Conservation (phyloP, 345 rosid species). For the Adansonia digitata region DNA sequence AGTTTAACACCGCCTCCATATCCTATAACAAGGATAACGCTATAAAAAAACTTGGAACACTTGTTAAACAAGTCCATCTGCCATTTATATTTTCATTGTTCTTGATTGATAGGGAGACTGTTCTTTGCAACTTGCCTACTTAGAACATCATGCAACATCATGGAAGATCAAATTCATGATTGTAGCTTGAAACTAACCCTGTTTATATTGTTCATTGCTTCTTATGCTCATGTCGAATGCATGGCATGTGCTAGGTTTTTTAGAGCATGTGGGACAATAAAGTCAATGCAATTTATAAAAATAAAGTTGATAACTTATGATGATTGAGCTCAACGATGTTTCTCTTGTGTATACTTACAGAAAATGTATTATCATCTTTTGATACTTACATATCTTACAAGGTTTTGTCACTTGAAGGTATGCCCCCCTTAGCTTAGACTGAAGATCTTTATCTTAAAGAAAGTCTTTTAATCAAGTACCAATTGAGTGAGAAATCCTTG, state of each 20-base stretch:
- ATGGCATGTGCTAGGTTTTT: constrained; percentile 6
- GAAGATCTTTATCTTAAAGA: too few species aligned
- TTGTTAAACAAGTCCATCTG: not conserved
- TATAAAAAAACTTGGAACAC: not conserved
- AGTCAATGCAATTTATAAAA: not conserved
- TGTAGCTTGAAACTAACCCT: not conserved
- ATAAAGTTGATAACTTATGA: not conserved
- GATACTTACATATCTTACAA: too few species aligned
- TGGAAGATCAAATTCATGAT: constrained; percentile 2
- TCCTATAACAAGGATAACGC: not conserved
- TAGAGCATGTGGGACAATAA: not conserved
- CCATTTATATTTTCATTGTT: not conserved
- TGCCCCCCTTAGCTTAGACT: too few species aligned
- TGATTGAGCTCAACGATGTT: too few species aligned
- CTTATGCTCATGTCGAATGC: not conserved
- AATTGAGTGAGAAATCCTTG: too few species aligned
- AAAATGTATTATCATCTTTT: too few species aligned
- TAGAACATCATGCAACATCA: constrained; percentile 4
- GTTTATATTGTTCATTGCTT: constrained; percentile 1
- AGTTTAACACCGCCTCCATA: not conserved
- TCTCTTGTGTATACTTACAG: too few species aligned
- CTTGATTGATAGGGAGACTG: not conserved
- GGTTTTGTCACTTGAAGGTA: too few species aligned
- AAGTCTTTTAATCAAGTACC: too few species aligned
- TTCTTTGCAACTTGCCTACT: not conserved